Evolutionary conservation across 495 filamentous ascomycete genomes (phyloP), one percentile per base, ranked within the genome.

Genomic region (Penicillium tannophilum): DNA sequence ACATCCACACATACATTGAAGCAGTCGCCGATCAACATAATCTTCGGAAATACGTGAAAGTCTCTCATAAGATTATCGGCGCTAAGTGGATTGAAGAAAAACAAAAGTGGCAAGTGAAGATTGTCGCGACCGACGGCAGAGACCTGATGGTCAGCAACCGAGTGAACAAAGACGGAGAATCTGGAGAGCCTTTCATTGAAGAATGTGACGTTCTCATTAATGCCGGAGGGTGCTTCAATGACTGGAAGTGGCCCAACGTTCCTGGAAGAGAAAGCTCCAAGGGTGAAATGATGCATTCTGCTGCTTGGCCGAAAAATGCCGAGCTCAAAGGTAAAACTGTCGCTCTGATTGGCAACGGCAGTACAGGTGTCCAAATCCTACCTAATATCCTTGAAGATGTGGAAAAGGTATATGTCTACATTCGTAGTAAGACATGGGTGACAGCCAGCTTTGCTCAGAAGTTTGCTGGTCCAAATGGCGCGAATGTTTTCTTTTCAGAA

Each of bases 301-400:
- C 66, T 47, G 28, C 52, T 36, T 48, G 46, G 24, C 8, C 12
- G 10, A 17, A 48, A 48, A n/a, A n/a, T n/a, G 72, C 79, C 41
- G 73, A 85, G 35, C 66, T 78, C 4, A 67, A 70, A 2, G 81
- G 77, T 7, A 86, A 86, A 59, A 72, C 66, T 36, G 70, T 90
- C 62, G 87, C 88, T 55, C 72, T 86, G 2, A 86, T 87, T 39
- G 84, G 84, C 9, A 84, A 84, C 51, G 84, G 84, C 8, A 80
- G 82, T 1, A 81, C 77, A 6, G 84, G 84, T 1, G 66, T 85
- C 20, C 84, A 86, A 55, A 67, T 86, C 1, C 68, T 85, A 6
- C 79, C 84, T 0, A 77, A 75, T 6, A 69, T 86, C 14, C 74
- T 46, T 20, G 44, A 46, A 2, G 20, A 46, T 12, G 44, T 46